Evolutionary conservation across 2,329 filamentous ascomycete species (phyloP), one percentile per base, ranked within the genome.

Genomic region (Colletotrichum eremochloae): DNA sequence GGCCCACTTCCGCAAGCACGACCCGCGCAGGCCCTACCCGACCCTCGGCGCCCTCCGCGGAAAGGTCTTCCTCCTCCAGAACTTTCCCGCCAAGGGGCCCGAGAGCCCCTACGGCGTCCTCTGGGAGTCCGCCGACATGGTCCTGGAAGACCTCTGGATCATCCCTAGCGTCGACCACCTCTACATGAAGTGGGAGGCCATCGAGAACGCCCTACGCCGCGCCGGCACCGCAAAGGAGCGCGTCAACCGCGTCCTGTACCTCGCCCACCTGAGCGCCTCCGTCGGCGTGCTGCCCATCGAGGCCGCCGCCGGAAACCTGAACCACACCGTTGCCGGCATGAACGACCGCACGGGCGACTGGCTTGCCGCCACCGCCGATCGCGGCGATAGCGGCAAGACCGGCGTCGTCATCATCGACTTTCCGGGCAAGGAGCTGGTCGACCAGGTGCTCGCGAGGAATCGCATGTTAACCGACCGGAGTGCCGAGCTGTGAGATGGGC

Each of bases 341-440:
- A 87, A 87, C 68, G 85, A 87, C 74, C 81, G 82, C 78, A 86
- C 85, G 44, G 85, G 85, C 42, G 77, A 78, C 74, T 87, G 83
- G 82, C 78, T 86, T 48, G 67, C 67, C 61, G 67, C 56, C 48
- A 70, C 57, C 46, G 62, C 57, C 31, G 73, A 56, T 29, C 74
- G 72, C 52, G 68, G 66, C 14, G 65, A 68, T 4, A 65, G 61
- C 56, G 78, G 79, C 11, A 78, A 82, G 33, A 82, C 84, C 1
- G 86, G 86, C 14, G 78, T 87, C 11, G 80, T 87, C 46, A 87
- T 87, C 74, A 79, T 85, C 2, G 86, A 87, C 70, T 87, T 87
- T 60, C 85, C 85, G 0, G 86, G 86, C 3, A 78, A 77, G 74
- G 79, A 78, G 58, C 78, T 85, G 40, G 80, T 87, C 48, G 80